A percentile compares a stretch with the other conserved stretches of the same genome.
These are phyloP conservation scores for Coniella lustricola DNA, from an alignment of 2,329 filamentous ascomycete genomes.

Conservation along the genomic window DNA sequence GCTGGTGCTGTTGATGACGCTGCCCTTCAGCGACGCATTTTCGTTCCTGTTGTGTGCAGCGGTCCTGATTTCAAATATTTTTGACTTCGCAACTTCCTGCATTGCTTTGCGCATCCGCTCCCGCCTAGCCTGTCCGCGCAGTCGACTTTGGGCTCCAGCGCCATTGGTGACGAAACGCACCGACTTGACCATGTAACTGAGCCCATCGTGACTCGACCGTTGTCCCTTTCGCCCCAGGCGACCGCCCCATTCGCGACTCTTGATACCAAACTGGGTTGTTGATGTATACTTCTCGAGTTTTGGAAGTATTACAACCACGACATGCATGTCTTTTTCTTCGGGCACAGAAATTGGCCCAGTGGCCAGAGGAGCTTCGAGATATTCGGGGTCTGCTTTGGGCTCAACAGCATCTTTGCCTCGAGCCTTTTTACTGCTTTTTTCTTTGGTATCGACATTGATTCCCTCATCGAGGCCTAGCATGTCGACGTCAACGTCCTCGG, in stretches of 20 bases:
- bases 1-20: no score
- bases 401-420: conserved; percentile 16
- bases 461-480: conserved; percentile 52
- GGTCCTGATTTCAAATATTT: conserved; percentile 26
- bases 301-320: conserved; percentile 79
- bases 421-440: conserved; percentile 26
- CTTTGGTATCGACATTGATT: conserved; percentile 21
- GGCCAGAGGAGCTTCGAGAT: conserved; percentile 47
- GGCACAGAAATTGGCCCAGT: conserved; percentile 59
- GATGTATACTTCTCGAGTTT: conserved; percentile 68
- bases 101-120: conserved; percentile 52
- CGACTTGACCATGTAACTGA: conserved; percentile 79
- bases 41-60: conserved; percentile 18
- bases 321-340: conserved; percentile 70
- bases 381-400: conserved; percentile 18
- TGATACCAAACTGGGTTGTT: conserved; percentile 71
- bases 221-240: conserved; percentile 35
- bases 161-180: conserved; percentile 82
- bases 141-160: conserved; percentile 49
- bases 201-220: conserved; percentile 62
- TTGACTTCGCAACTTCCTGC: conserved; percentile 39
- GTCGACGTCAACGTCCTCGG: conserved; percentile 64
- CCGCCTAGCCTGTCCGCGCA: conserved; percentile 48
- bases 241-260: conserved; percentile 70
- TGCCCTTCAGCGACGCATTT: not conserved